These are phyloP conservation scores for Oryza rufipogon DNA, from an alignment of 176 grass and related monocot genomes.

Conservation along the genomic window DNA sequence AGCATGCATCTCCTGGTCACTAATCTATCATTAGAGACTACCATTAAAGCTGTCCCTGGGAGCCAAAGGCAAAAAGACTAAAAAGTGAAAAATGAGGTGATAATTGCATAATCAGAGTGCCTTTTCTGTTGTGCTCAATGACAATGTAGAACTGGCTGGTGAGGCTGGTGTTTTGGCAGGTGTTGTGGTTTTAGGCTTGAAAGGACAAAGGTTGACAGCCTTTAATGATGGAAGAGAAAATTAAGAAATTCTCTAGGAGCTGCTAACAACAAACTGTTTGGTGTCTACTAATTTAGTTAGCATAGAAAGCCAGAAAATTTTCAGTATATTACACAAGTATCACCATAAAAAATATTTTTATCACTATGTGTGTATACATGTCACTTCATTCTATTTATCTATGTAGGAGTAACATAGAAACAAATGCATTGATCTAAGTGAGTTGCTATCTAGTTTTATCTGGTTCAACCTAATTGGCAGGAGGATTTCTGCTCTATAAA, in stretches of 20 bases:
- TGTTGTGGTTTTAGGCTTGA: slow-evolving; percentile 18
- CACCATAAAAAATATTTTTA: too few relatives aligned
- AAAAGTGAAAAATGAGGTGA: neutral
- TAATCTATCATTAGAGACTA: neutral
- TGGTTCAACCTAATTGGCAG: too few relatives aligned
- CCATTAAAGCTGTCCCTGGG: neutral
- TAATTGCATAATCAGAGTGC: slow-evolving; percentile 33
- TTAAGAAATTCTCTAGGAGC: neutral
- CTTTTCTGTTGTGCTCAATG: slow-evolving; percentile 24
- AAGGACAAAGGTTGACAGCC: slow-evolving; percentile 13
- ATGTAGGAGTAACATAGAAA: neutral
- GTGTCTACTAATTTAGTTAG: neutral
- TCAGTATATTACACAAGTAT: neutral
- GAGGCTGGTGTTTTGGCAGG: neutral
- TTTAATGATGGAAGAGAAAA: slow-evolving; percentile 1
- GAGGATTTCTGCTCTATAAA: too few relatives aligned
- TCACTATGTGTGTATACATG: too few relatives aligned
- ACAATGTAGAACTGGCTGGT: slow-evolving; percentile 8
- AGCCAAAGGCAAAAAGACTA: neutral
- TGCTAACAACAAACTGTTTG: neutral
- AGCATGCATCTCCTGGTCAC: slow-evolving; percentile 12
- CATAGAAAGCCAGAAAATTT: neutral
- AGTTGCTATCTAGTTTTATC: neutral
- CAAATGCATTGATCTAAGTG: neutral
- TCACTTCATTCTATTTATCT: too few relatives aligned